Base-by-base conservation (phyloP, 345 rosid species). In the Melaleuca alternifolia region DNA sequence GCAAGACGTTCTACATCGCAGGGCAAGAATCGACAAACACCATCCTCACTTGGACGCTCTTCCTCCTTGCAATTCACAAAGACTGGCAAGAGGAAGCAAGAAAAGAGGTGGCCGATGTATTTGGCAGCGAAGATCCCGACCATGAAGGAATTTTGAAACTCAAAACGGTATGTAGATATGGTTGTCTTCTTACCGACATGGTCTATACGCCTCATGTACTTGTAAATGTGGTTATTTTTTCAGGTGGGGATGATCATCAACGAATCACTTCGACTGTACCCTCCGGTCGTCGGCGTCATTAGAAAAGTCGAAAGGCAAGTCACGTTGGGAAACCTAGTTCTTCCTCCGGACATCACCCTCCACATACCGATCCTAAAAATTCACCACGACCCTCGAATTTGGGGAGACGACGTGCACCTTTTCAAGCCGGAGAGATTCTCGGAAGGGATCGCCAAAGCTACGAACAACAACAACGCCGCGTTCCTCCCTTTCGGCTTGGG, bases 341-440 rank as follows among this genome's bases (percentile, higher is more conserved):
- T 91, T 24, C 93, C 92, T 11, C 88, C 65, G 5, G 83, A 86
- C 53, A 65, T 88, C 54, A 84, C 87, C 71, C 2, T 89, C 10
- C 1, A 2, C 28, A 86, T 91, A 51, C 87, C 88, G 23, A 51
- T 12, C 15, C 46, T 88, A 7, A 89, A 91, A 75, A 41, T 89
- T 83, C 93, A 91, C 85, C 88, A 89, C 44, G 85, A 91, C 82
- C 88, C 91, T 65, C 48, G 86, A 28, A 51, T 90, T 30, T 91
- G 93, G 95, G 94, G 92, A 54, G 90, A 90, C 5, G 92, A 90
- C 84, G 90, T 65, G 33, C 87, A 88, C 51, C 86, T 84, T 46
- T 92, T 90, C 89, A 90, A 87, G 81, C 93, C 93, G 10, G 91
- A 92, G 83, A 89, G 95, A 81, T 92, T 92, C 62, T 85, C 91